A percentile compares a stretch with the other conserved stretches of the same genome.
These are phyloP conservation scores for Phlebopus sp. DNA, from an alignment of 1,284 basidiomycete species.

Conservation along the genomic window DNA sequence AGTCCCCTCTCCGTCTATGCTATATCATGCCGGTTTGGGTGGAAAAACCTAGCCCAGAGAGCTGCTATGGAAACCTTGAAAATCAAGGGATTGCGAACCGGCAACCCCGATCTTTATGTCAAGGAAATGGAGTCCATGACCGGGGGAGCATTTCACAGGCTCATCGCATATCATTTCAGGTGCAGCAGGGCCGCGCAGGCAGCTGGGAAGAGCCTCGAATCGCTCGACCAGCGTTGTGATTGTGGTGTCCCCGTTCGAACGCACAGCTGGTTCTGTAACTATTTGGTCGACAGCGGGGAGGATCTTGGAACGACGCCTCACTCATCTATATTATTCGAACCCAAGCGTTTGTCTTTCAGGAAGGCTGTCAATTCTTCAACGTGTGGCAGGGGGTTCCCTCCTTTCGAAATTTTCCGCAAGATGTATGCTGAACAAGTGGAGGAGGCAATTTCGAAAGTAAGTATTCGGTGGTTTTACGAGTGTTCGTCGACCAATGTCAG, in stretches of 20 bases:
- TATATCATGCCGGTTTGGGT: conserved; percentile 1
- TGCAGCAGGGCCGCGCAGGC: conserved; percentile 4
- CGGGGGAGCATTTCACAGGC: conserved; percentile 6
- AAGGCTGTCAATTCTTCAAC: not conserved
- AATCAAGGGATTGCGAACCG: conserved; percentile 2
- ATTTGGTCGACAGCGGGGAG: conserved; percentile 1
- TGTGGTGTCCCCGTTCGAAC: not conserved
- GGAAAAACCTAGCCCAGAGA: not conserved
- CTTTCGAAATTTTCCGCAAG: not conserved
- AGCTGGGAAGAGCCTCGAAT: not conserved
- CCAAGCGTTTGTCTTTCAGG: not conserved
- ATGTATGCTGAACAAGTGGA: conserved; percentile 1
- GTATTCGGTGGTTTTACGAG: not conserved
- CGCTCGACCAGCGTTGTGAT: conserved; percentile 5
- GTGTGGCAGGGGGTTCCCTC: too few relatives aligned
- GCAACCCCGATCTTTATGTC: not conserved
- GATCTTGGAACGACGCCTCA: not conserved
- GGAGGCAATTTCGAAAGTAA: not conserved
- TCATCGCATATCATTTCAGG: conserved; percentile 6
- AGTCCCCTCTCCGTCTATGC: conserved; percentile 7
- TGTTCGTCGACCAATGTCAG: not conserved
- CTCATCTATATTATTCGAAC: not conserved
- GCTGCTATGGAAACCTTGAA: conserved; percentile 4
- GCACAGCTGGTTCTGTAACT: not conserved
- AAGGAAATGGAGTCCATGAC: conserved; percentile 6